Evolutionary conservation across 2,329 filamentous ascomycete genomes (phyloP).

Genomic region (Paracamarosporium sp.): DNA sequence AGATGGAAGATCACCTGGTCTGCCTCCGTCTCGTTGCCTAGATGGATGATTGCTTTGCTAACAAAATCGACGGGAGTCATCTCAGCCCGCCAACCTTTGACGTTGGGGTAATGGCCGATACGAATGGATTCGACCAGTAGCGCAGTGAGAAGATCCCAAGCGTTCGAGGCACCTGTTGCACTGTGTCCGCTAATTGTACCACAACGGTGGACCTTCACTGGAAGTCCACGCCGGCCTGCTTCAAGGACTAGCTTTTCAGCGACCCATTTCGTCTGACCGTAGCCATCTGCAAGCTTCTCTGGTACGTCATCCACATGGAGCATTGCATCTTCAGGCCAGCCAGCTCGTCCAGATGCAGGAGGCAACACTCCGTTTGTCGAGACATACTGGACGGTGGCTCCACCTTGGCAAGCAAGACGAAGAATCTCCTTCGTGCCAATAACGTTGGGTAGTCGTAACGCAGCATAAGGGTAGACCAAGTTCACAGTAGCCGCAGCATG

Average conservation of each 20-base stretch:
- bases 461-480: constrained; percentile 81
- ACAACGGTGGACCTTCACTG: constrained; percentile 73
- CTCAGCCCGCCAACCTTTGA: constrained; percentile 78
- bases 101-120: constrained; percentile 72
- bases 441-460: constrained; percentile 75
- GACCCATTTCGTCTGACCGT: constrained; percentile 83
- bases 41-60: constrained; percentile 73
- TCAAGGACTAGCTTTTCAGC: constrained; percentile 77
- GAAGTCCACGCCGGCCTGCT: constrained; percentile 71
- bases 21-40: constrained; percentile 68
- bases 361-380: constrained; percentile 83
- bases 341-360: constrained; percentile 63
- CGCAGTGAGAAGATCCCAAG: constrained; percentile 79
- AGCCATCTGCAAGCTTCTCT: constrained; percentile 72
- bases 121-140: constrained; percentile 79
- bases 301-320: constrained; percentile 73
- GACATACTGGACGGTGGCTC: constrained; percentile 77
- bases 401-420: constrained; percentile 70
- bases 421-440: constrained; percentile 80
- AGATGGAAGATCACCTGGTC: constrained; percentile 75
- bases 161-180: constrained; percentile 75
- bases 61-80: constrained; percentile 88
- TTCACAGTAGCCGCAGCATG: constrained; percentile 77
- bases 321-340: constrained; percentile 75
- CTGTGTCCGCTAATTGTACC: constrained; percentile 84